These are phyloP conservation scores for Thermomyces lanuginosus DNA, from an alignment of 2,329 filamentous ascomycete genomes.

Conservation along the genomic window DNA sequence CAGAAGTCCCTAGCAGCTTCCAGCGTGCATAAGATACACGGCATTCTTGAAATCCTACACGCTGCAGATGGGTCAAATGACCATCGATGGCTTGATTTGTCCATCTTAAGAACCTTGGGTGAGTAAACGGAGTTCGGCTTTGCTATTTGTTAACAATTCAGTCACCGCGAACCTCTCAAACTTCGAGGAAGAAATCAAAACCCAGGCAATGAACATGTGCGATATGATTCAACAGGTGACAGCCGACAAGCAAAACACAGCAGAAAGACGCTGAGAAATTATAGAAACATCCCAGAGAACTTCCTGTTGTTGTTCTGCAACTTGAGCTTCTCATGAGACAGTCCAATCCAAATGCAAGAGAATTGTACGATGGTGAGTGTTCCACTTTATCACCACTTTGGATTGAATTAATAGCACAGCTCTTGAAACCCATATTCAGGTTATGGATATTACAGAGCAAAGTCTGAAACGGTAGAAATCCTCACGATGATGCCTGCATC, in stretches of 20 bases:
- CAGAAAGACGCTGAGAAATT: neutral
- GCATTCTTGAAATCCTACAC: no score
- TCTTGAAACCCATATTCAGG: constrained; percentile 45
- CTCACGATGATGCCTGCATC: neutral
- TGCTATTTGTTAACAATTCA: no score
- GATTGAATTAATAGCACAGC: constrained; percentile 20
- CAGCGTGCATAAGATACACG: no score
- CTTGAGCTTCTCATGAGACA: constrained; percentile 45
- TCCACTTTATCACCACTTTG: neutral
- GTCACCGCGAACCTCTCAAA: constrained; percentile 13
- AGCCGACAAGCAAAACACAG: neutral
- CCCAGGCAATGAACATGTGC: constrained; percentile 1
- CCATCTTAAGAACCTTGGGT: no score
- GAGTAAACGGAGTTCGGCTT: no score
- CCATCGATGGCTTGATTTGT: no score
- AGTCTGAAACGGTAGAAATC: constrained; percentile 42
- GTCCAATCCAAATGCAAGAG: constrained; percentile 17
- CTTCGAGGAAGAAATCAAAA: constrained; percentile 1
- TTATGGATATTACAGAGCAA: constrained; percentile 42
- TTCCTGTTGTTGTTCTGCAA: constrained; percentile 50
- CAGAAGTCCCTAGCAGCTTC: no score
- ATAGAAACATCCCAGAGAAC: constrained; percentile 44
- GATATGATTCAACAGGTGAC: constrained; percentile 2
- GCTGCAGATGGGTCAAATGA: no score
- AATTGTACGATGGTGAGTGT: constrained; percentile 26